phyloP scores from a whole-genome alignment of 306 rosid genomes.

The Corylus americana region DNA sequence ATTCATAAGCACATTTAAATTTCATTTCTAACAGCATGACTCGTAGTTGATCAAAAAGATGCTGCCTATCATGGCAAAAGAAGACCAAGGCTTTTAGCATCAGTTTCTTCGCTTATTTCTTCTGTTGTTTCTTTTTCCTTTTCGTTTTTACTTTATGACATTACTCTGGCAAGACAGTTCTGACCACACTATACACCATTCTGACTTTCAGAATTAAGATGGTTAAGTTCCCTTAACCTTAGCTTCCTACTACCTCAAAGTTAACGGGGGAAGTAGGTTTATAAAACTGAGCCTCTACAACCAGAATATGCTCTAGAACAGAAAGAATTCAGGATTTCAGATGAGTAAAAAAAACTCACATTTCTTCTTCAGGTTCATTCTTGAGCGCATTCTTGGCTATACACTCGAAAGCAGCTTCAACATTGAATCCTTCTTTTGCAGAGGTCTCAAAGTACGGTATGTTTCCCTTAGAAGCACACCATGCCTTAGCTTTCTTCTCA shows the following conservation, averaged over 20 bases:
- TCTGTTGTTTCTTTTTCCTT: not conserved
- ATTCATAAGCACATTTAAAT: no score
- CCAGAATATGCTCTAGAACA: not conserved
- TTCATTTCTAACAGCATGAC: no score
- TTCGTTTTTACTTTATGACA: not conserved
- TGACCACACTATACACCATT: not conserved
- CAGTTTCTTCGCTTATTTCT: not conserved
- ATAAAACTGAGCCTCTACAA: not conserved
- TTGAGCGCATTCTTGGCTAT: slow-evolving; percentile 96
- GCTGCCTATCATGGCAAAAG: not conserved
- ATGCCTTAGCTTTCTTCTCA: slow-evolving; percentile 99
- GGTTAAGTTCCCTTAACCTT: not conserved
- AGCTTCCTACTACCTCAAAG: not conserved
- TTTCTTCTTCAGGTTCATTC: slow-evolving; percentile 99
- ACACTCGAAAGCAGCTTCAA: slow-evolving; percentile 96
- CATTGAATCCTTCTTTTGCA: slow-evolving; percentile 98
- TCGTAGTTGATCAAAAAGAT: no score
- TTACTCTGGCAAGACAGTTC: no score
- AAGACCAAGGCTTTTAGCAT: not conserved
- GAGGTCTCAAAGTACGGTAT: slow-evolving; percentile 98
- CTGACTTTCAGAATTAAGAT: not conserved
- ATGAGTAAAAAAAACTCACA: slow-evolving; percentile 50
- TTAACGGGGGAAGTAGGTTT: not conserved
- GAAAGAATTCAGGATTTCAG: not conserved
- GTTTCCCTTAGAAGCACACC: slow-evolving; percentile 99